phyloP scores from a whole-genome alignment of 202 grass and related monocot genomes.

The Bolboschoenoplectus hybrid region DNA sequence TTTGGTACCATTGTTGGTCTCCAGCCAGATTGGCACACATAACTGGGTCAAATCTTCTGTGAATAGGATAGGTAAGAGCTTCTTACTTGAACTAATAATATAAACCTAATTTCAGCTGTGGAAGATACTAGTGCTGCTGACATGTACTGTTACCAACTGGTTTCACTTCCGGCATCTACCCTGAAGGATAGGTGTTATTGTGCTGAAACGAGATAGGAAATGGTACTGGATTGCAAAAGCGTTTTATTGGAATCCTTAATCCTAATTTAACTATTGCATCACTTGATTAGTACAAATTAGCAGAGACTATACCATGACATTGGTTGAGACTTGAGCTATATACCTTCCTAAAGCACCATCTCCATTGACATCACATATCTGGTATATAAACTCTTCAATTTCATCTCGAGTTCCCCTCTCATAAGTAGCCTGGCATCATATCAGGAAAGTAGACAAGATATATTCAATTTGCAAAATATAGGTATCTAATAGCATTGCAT shows the following conservation, averaged over 20 bases:
- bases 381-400: conserved; percentile 80
- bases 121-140: not conserved
- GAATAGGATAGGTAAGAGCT: not conserved
- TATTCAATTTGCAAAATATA: not conserved
- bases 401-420: conserved; percentile 77
- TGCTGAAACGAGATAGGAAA: not conserved
- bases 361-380: conserved; percentile 74
- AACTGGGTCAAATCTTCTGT: not conserved
- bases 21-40: not conserved
- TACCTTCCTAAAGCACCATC: conserved; percentile 68
- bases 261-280: not conserved
- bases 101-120: not conserved
- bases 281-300: not conserved
- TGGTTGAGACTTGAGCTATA: conserved; percentile 16
- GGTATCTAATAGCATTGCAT: not conserved
- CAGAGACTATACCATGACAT: conserved; percentile 13
- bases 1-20: not conserved
- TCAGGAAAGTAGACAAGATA: conserved; percentile 20
- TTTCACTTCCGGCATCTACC: not conserved
- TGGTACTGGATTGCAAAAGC: not conserved
- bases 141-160: not conserved
- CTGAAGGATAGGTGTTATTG: not conserved
- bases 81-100: not conserved
- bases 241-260: not conserved
- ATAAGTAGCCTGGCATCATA: conserved; percentile 59